Base-by-base conservation (phyloP, 192 early-diverging fungal genomes). In the Coemansia sp. region DNA sequence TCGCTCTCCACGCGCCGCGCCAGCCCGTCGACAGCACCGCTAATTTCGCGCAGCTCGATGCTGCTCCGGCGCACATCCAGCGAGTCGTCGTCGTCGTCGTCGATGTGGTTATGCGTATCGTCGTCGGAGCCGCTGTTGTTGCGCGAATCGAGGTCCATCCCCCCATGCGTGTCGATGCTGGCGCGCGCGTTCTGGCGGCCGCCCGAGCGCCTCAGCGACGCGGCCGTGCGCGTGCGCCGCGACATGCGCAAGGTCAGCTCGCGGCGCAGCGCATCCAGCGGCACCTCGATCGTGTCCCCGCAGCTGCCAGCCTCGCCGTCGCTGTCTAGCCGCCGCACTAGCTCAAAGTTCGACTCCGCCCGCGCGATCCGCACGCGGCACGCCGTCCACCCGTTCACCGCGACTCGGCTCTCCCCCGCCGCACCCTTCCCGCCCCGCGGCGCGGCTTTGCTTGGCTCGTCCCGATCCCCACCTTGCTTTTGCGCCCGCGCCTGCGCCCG, bases 301-400 rank as follows among this genome's bases (percentile, higher is more conserved):
- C n/a, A n/a, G n/a, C 9, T 25, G 1, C 46, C 5, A 11, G 30
- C 5, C 22, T 31, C 4, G 31, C 45, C n/a, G 6, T 62, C 64
- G 12, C 31, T 27, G 16, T 48, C 59, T 48, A 76, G 50, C 14
- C 49, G 62, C 33, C 30, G 40, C 10, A 55, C 73, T 32, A 65
- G 29, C 35, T 35, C 48, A 16, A 58, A 47, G 35, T 76, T 69
- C 3, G 53, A n/a, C 21, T 69, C 77, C 8, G 56, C 51, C 1
- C 19, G 11, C 6, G 56, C 22, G 1, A 81, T 25, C 28, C 48
- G 58, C 11, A 87, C 72, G 25, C 84, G 79, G 50, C 84, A 83
- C 7, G 86, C 83, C 5, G 82, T 84, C 86, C 86, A 87, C 40
- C 86, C 86, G 57, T 87, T 87, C 27, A 86, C 84, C 1, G 84